Evolutionary conservation across 208 protist genomes (phyloP).

Genomic region (Leishmania mexicana): DNA sequence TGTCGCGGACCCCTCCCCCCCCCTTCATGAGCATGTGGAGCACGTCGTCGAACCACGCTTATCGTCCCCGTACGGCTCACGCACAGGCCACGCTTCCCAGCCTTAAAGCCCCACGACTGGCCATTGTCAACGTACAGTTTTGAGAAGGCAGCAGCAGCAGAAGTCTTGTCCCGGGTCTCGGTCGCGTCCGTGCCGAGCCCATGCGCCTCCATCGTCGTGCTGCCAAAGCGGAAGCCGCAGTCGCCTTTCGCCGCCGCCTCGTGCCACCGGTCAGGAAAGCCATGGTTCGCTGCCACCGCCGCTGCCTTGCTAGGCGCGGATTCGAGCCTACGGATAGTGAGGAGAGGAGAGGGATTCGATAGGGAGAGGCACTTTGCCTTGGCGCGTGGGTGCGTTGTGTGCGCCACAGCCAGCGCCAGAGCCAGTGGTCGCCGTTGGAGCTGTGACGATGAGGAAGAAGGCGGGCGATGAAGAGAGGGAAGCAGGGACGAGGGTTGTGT

Average conservation of each 20-base stretch:
- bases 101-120: slow-evolving; percentile 11
- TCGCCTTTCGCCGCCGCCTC: slow-evolving; percentile 6
- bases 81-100: slow-evolving; percentile 15
- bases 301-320: not conserved
- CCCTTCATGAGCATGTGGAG: slow-evolving; percentile 22
- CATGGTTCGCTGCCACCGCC: slow-evolving; percentile 11
- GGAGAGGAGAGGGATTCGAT: not conserved
- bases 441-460: not conserved
- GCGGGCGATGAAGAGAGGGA: too few species aligned
- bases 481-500: not conserved
- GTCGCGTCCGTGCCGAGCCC: slow-evolving; percentile 13
- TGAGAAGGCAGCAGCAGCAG: slow-evolving; percentile 5
- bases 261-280: slow-evolving; percentile 18
- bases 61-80: not conserved
- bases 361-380: not conserved
- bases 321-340: not conserved
- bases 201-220: slow-evolving; percentile 18
- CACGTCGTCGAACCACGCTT: slow-evolving; percentile 22
- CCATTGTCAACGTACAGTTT: slow-evolving; percentile 7
- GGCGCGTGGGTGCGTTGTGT: not conserved
- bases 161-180: slow-evolving; percentile 11
- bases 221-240: slow-evolving; percentile 16
- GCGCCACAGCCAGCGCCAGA: not conserved
- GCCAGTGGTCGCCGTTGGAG: not conserved
- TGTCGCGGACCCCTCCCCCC: not conserved